Evolutionary conservation across 2,329 filamentous ascomycete species (phyloP), one percentile per base, ranked within the genome.

Genomic region (Lecanicillium sp.): DNA sequence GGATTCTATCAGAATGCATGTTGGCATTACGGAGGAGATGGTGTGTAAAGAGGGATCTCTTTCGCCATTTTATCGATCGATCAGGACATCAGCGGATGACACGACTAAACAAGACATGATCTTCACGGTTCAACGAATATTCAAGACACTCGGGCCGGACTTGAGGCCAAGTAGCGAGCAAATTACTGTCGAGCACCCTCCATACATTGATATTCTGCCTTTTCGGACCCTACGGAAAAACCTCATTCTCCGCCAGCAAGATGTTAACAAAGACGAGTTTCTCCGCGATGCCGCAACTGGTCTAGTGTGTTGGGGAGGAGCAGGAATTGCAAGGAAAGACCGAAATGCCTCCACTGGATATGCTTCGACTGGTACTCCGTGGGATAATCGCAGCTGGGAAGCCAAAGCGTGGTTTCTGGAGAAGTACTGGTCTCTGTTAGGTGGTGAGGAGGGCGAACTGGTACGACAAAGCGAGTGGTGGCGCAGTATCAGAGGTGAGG

Each of bases 381-480:
- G 52, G 52, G 52, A 55, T 28, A 37, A 27, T 9, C 44, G 51
- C 4, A 53, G 50, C 37, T 55, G 52, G 52, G 52, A 55, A 42
- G 52, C 49, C 2, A 40, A 45, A 7, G 45, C 45, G 7, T 54
- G 52, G 50, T 55, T 55, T 13, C 37, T 55, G 12, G 38, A 46
- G 32, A 54, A 55, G 34, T 55, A 51, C 45, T 47, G 31, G 35
- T 20, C 32, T 5, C 33, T 54, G 5, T 43, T 51, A 2, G 52
- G 46, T 12, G 51, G 49, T 4, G 45, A 51, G 33, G 48, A 50
- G 4, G 53, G 49, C 3, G 51, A 55, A 16, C 41, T 55, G 16
- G 48, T 43, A 45, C 44, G 39, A 29, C 48, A 46, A 20, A 54
- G 51, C 29, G 41, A 46, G 13, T 52, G 51, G 52, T 54, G 52